These are phyloP conservation scores for Silene coronaria DNA, from an alignment of 179 eudicot species.

Conservation along the genomic window DNA sequence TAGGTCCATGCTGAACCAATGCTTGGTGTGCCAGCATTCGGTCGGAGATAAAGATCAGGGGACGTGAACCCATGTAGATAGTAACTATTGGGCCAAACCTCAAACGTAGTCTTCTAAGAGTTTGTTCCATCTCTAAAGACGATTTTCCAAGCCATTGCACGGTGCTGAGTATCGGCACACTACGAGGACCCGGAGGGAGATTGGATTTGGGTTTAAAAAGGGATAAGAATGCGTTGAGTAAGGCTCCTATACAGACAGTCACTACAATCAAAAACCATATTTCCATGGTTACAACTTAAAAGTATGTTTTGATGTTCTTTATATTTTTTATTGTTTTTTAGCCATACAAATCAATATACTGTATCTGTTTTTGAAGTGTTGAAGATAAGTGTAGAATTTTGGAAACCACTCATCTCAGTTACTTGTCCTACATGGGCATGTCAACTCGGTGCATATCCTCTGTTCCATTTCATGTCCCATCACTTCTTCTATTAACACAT, in stretches of 20 bases:
- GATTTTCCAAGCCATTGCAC: constrained; percentile 12
- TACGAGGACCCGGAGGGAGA: constrained; percentile 20
- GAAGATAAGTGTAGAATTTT: too few species aligned
- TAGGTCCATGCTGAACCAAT: constrained; percentile 8
- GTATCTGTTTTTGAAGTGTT: too few species aligned
- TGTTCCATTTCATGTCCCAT: too few species aligned
- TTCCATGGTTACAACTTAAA: constrained; percentile 9
- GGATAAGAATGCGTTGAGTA: constrained; percentile 2
- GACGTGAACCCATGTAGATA: background rate
- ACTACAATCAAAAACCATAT: constrained; percentile 19
- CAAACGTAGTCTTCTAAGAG: background rate
- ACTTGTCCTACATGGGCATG: too few species aligned
- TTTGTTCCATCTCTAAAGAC: background rate
- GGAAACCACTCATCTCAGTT: too few species aligned
- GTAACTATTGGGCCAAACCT: constrained; percentile 20
- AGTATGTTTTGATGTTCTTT: background rate
- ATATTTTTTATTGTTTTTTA: background rate
- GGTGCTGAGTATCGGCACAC: constrained; percentile 2
- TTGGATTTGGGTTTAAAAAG: constrained; percentile 7
- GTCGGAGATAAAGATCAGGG: background rate
- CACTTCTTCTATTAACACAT: too few species aligned
- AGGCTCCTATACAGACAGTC: constrained; percentile 13
- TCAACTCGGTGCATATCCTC: too few species aligned
- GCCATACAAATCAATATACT: background rate
- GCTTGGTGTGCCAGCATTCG: constrained; percentile 18